These are phyloP conservation scores for Mrakia hoshinonis DNA, from an alignment of 768 basidiomycete species.

Conservation along the genomic window DNA sequence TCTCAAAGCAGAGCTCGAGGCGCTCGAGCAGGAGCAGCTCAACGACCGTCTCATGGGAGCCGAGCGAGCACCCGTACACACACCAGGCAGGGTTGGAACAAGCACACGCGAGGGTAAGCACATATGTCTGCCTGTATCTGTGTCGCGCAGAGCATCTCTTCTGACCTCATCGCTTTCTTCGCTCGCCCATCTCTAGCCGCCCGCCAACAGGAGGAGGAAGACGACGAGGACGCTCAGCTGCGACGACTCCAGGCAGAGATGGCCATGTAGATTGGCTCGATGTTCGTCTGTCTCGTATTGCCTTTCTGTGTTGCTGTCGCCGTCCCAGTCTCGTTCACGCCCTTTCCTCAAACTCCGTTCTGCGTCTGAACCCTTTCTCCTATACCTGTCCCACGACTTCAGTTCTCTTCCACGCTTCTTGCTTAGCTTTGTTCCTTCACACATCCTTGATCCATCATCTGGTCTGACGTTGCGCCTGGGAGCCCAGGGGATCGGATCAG, in stretches of 20 bases:
- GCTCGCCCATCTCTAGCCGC: slow-evolving; percentile 28
- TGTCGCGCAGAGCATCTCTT: not conserved
- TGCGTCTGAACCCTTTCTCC: not conserved
- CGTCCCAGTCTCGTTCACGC: not conserved
- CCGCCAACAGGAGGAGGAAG: slow-evolving; percentile 54
- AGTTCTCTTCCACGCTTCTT: too few species aligned
- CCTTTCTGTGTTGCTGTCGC: slow-evolving; percentile 41
- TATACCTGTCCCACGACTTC: too few species aligned
- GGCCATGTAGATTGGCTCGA: slow-evolving; percentile 52
- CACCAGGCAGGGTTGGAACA: slow-evolving; percentile 45
- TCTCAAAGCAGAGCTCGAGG: slow-evolving; percentile 67
- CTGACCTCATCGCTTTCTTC: not conserved
- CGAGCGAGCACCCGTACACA: slow-evolving; percentile 79
- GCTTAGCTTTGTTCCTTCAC: too few species aligned
- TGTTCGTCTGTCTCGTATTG: slow-evolving; percentile 65
- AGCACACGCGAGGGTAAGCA: slow-evolving; percentile 17
- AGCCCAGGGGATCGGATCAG: too few species aligned
- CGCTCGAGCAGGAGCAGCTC: slow-evolving; percentile 79
- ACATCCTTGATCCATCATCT: too few species aligned
- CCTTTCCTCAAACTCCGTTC: not conserved
- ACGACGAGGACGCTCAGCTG: slow-evolving; percentile 86
- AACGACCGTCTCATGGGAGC: slow-evolving; percentile 76
- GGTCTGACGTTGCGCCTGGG: too few species aligned
- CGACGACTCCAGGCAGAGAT: slow-evolving; percentile 77
- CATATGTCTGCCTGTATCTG: not conserved